phyloP scores from a whole-genome alignment of 352 stramenopile genomes.

The Phytopythium oedochilum region DNA sequence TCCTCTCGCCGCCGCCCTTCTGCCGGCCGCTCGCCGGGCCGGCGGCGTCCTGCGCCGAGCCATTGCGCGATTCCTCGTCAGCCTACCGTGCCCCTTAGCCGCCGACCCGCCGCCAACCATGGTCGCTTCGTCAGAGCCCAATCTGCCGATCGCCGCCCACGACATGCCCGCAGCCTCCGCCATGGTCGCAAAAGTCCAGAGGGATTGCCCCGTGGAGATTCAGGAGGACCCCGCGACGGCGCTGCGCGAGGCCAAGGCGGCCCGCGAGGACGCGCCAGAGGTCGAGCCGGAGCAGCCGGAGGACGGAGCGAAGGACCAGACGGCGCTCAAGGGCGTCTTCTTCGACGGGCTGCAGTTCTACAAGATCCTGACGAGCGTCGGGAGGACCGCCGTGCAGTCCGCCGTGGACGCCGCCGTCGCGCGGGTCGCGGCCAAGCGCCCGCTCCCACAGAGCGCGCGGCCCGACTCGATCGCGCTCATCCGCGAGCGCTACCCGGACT shows the following conservation, averaged over 20 bases:
- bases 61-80: slow-evolving; percentile 37
- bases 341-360: slow-evolving; percentile 73
- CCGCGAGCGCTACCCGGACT: slow-evolving; percentile 55
- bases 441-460: slow-evolving; percentile 8
- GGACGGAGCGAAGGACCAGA: background rate
- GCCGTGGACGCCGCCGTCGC: slow-evolving; percentile 34
- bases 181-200: slow-evolving; percentile 1
- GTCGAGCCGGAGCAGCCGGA: slow-evolving; percentile 4
- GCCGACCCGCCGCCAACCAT: slow-evolving; percentile 16
- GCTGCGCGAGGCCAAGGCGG: background rate
- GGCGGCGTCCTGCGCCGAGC: background rate
- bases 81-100: slow-evolving; percentile 22
- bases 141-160: slow-evolving; percentile 10
- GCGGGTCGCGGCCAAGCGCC: slow-evolving; percentile 21
- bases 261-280: background rate
- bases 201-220: background rate
- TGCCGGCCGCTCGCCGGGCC: background rate
- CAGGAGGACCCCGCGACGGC: slow-evolving; percentile 9
- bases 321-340: slow-evolving; percentile 19
- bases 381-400: slow-evolving; percentile 22
- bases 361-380: slow-evolving; percentile 39
- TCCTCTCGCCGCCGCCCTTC: background rate
- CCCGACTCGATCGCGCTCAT: slow-evolving; percentile 56
- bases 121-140: slow-evolving; percentile 23
- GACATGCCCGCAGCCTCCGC: slow-evolving; percentile 16